Evolutionary conservation across 2,329 filamentous ascomycete genomes (phyloP), one percentile per base, ranked within the genome.

Genomic region (Beauveria asiatica): DNA sequence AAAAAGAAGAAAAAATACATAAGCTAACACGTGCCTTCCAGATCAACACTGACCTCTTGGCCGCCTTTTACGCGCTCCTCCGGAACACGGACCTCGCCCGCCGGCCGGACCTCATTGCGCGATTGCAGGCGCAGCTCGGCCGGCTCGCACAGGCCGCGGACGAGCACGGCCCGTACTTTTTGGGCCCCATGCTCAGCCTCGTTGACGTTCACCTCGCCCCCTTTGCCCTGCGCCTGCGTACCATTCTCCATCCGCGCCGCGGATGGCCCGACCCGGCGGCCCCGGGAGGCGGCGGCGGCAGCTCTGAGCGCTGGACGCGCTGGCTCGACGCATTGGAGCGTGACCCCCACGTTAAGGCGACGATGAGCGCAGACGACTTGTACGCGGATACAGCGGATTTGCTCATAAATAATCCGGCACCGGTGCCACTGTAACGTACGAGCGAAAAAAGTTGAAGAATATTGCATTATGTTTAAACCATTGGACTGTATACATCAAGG

Each of bases 171-270:
- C 89, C 89, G 0, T 91, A 88, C 70, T 92, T 92, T 69, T 78
- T 80, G 17, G 78, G 78, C 2, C 61, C 67, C n/a, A 70, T 72
- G 8, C 65, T 80, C n/a, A 75, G 73, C 80, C 65, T 90, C 59
- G 89, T 92, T 0, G 88, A 92, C 65, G 79, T 91, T 17, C 86
- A 91, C 67, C 80, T 91, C 50, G 88, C 88, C 1, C 89, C 89
- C 0, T 92, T 90, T 80, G 80, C 90, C 16, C 69, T 92, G 19
- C 80, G 89, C 1, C 74, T 92, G 62, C 78, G 81, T n/a, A 81
- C 83, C 2, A 82, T 91, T 19, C 74, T 90, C 39, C 79, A 82
- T 54, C 82, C 84, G 17, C 85, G 87, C 64, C 77, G 85, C 21
- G 82, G 81, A 23, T 91, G 87, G 85, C 80, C 83, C 25, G 81